Evolutionary conservation across 169 alveolate genomes (phyloP).

Genomic region (Cryptosporidium ryanae): DNA sequence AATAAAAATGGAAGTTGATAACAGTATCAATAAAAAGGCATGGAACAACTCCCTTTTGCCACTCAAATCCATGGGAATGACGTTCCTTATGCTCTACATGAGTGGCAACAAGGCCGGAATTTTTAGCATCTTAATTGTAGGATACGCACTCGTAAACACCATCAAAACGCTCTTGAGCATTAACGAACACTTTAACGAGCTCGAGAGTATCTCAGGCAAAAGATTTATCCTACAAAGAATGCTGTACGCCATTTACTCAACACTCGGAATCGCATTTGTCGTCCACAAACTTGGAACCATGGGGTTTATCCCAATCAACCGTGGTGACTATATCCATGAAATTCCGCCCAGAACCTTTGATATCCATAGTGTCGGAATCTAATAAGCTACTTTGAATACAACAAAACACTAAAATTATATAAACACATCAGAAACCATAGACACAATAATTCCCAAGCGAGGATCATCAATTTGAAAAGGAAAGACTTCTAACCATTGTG

Average conservation of each 20-base stretch:
- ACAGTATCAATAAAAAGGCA: constrained; percentile 8
- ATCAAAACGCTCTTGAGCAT: constrained; percentile 4
- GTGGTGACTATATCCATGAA: constrained; percentile 11
- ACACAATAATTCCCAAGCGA: no score
- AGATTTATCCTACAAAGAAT: not conserved
- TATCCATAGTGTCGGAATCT: not conserved
- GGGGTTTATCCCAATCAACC: constrained; percentile 35
- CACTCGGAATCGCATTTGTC: not conserved
- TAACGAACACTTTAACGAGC: not conserved
- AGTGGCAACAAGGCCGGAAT: constrained; percentile 28
- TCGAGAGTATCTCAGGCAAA: constrained; percentile 2
- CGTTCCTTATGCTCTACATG: constrained; percentile 25
- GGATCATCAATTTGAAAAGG: no score
- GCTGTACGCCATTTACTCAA: constrained; percentile 6
- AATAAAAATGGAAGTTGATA: no score
- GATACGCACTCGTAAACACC: constrained; percentile 21
- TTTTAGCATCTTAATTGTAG: constrained; percentile 1
- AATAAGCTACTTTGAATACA: no score
- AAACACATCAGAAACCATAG: not conserved
- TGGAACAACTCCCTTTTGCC: constrained; percentile 32
- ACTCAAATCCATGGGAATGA: constrained; percentile 37
- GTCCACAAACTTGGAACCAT: constrained; percentile 3
- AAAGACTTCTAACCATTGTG: no score
- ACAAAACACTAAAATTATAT: no score
- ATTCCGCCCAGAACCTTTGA: not conserved